These are phyloP conservation scores for Pisolithus microcarpus DNA, from an alignment of 768 basidiomycete genomes.

Conservation along the genomic window DNA sequence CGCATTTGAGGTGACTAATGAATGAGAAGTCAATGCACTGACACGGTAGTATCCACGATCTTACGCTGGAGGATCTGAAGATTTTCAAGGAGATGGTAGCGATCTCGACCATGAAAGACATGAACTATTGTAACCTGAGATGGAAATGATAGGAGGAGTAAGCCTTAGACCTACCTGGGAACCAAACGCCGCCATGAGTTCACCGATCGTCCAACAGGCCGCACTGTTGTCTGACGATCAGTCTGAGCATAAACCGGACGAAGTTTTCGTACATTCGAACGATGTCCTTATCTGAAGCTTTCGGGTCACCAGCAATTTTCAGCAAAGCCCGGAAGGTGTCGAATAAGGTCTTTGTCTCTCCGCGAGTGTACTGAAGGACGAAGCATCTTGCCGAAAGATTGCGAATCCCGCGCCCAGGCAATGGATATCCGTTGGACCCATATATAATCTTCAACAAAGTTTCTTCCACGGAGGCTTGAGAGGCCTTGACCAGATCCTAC, in stretches of 20 bases:
- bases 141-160: not conserved
- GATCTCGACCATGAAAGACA: slow-evolving; percentile 93
- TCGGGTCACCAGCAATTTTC: slow-evolving; percentile 67
- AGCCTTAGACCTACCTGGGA: slow-evolving; percentile 56
- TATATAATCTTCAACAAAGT: slow-evolving; percentile 62
- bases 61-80: slow-evolving; percentile 63
- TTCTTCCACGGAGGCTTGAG: slow-evolving; percentile 56
- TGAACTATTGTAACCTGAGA: slow-evolving; percentile 48
- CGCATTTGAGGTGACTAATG: slow-evolving; percentile 72
- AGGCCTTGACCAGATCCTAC: slow-evolving; percentile 61
- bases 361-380: slow-evolving; percentile 62
- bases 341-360: slow-evolving; percentile 79
- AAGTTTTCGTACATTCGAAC: slow-evolving; percentile 53
- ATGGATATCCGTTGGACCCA: slow-evolving; percentile 59
- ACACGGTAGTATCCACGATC: slow-evolving; percentile 20
- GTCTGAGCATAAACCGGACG: not conserved
- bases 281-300: slow-evolving; percentile 53
- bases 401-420: slow-evolving; percentile 81
- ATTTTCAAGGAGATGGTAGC: slow-evolving; percentile 57
- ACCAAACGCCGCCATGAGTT: slow-evolving; percentile 80
- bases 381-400: slow-evolving; percentile 76
- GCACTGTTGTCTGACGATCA: slow-evolving; percentile 43
- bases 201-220: slow-evolving; percentile 80
- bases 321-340: slow-evolving; percentile 78
- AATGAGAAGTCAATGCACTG: slow-evolving; percentile 5